phyloP scores from a whole-genome alignment of 352 stramenopile genomes.

The Phytophthora cactorum region DNA sequence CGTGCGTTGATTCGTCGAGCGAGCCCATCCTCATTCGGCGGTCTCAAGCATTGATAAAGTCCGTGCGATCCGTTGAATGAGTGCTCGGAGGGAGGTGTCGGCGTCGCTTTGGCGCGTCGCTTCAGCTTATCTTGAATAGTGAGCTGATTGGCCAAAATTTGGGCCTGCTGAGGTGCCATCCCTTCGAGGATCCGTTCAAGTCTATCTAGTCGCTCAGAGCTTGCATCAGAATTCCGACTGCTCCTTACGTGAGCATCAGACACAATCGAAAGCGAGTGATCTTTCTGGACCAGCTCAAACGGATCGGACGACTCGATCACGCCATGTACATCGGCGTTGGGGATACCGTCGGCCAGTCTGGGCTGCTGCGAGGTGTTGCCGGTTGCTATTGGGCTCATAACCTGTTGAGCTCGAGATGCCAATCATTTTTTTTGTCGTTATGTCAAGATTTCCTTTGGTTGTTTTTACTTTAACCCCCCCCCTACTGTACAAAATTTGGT shows the following conservation, averaged over 20 bases:
- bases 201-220: background rate
- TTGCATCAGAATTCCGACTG: background rate
- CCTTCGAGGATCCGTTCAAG: background rate
- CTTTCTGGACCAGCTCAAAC: background rate
- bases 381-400: too few relatives aligned
- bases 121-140: background rate
- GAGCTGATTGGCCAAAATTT: background rate
- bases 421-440: background rate
- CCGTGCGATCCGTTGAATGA: too few relatives aligned
- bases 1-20: too few relatives aligned
- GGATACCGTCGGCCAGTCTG: background rate
- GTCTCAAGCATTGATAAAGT: too few relatives aligned
- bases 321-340: background rate
- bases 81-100: too few relatives aligned
- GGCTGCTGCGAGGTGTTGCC: background rate
- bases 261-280: too few relatives aligned
- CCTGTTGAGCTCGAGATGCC: too few relatives aligned
- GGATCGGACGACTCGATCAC: background rate
- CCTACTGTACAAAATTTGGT: too few relatives aligned
- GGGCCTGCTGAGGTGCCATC: background rate
- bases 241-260: background rate
- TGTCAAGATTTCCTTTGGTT: too few relatives aligned
- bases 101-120: background rate
- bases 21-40: too few relatives aligned
- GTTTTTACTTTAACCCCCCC: too few relatives aligned